phyloP scores from a whole-genome alignment of 345 rosid genomes.

The Euphorbia tirucalli region DNA sequence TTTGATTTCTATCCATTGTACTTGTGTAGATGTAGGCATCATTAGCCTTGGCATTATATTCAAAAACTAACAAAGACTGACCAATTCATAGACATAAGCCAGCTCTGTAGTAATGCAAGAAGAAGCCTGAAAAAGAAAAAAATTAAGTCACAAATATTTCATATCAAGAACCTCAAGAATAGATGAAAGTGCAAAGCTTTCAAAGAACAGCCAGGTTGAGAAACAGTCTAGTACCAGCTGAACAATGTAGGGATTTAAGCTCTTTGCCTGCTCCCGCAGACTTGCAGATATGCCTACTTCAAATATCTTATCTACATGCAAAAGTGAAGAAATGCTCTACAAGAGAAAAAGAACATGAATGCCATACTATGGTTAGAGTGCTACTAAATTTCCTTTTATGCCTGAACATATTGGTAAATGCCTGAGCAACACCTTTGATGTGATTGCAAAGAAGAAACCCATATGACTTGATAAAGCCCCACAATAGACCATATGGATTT shows the following conservation, averaged over 20 bases:
- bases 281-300: slow-evolving; percentile 63
- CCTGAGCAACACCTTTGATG: background rate
- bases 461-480: too few species aligned
- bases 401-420: background rate
- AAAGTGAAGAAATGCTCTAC: too few species aligned
- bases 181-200: slow-evolving; percentile 1
- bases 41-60: background rate
- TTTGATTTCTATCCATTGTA: background rate
- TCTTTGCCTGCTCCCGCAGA: slow-evolving; percentile 60
- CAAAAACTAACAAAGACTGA: too few species aligned
- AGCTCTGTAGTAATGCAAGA: too few species aligned
- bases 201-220: slow-evolving; percentile 4
- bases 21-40: background rate
- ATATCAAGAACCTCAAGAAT: slow-evolving; percentile 6
- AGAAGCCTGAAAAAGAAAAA: too few species aligned
- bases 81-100: too few species aligned
- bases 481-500: too few species aligned
- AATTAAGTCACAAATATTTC: background rate
- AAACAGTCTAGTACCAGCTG: slow-evolving; percentile 53
- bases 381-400: too few species aligned
- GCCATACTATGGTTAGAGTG: too few species aligned
- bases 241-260: slow-evolving; percentile 61
- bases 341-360: too few species aligned
- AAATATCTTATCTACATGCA: too few species aligned
- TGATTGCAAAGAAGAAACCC: background rate